phyloP scores from a whole-genome alignment of 2,329 filamentous ascomycete species.

The Hymenoscyphus fructigenus region DNA sequence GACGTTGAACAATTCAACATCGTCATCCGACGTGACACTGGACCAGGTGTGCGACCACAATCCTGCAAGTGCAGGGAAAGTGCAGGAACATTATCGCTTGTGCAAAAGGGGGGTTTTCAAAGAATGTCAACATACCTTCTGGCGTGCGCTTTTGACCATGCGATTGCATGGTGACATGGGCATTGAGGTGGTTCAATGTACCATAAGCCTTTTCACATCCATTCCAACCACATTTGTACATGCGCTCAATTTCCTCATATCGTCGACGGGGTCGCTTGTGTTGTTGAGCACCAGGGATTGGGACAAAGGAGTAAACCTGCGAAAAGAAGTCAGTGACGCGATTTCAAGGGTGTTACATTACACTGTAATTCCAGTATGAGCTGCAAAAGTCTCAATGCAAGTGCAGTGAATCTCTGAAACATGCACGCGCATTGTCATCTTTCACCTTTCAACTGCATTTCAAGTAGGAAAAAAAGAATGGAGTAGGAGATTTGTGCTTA shows the following conservation, averaged over 20 bases:
- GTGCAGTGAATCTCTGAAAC: conserved; percentile 2
- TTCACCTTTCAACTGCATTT: not conserved
- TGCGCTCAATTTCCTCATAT: conserved; percentile 98
- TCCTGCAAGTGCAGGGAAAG: conserved; percentile 1
- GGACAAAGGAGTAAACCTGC: conserved; percentile 98
- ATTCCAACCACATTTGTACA: conserved; percentile 99
- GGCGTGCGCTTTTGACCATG: conserved; percentile 93
- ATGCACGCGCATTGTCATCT: conserved; percentile 5
- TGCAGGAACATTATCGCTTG: conserved; percentile 6
- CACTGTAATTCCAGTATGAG: not conserved
- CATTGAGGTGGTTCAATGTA: conserved; percentile 94
- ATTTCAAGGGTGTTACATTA: not conserved
- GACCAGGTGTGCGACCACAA: not conserved
- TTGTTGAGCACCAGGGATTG: conserved; percentile 94
- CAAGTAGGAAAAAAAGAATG: not conserved
- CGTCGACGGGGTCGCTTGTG: conserved; percentile 91
- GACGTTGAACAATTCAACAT: conserved; percentile 15
- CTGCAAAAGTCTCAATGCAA: not conserved
- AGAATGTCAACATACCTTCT: conserved; percentile 71
- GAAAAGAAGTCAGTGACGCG: not conserved
- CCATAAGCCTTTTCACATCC: conserved; percentile 98
- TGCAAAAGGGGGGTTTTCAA: conserved; percentile 5
- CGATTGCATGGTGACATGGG: conserved; percentile 98
- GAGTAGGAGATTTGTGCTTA: conserved; percentile 42
- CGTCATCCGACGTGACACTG: not conserved